These are phyloP conservation scores for Lichina pygmaea DNA, from an alignment of 495 filamentous ascomycete genomes.

Conservation along the genomic window DNA sequence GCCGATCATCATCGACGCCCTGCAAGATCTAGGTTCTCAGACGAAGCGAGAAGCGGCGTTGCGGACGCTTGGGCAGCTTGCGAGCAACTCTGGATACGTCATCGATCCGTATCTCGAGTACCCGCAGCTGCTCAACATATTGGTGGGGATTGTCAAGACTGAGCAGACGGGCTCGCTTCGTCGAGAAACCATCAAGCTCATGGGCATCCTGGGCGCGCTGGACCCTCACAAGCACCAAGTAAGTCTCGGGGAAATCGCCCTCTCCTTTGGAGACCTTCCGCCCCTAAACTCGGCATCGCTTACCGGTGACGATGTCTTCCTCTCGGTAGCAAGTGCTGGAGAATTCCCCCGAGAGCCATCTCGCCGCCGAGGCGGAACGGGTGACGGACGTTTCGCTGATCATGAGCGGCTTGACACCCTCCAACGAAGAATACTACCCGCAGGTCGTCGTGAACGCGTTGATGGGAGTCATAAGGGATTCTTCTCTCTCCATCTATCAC, in stretches of 20 bases:
- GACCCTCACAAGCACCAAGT: slow-evolving; percentile 90
- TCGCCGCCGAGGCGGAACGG: slow-evolving; percentile 31
- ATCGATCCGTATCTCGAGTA: slow-evolving; percentile 92
- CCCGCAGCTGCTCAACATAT: slow-evolving; percentile 67
- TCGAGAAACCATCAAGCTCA: slow-evolving; percentile 82
- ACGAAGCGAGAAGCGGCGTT: slow-evolving; percentile 76
- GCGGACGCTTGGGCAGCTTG: slow-evolving; percentile 70
- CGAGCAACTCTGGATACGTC: slow-evolving; percentile 88
- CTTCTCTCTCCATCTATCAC: slow-evolving; percentile 66
- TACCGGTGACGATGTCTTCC: slow-evolving; percentile 10
- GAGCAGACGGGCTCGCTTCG: slow-evolving; percentile 61
- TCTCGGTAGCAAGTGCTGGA: slow-evolving; percentile 23
- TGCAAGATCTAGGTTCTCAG: slow-evolving; percentile 78
- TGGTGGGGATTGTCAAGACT: slow-evolving; percentile 80
- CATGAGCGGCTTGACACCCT: slow-evolving; percentile 91
- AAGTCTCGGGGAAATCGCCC: slow-evolving; percentile 2
- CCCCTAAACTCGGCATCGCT: not conserved
- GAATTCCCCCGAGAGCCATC: slow-evolving; percentile 31
- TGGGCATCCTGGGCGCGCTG: slow-evolving; percentile 86
- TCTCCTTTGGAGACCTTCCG: not conserved
- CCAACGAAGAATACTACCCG: slow-evolving; percentile 92
- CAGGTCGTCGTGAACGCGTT: slow-evolving; percentile 93
- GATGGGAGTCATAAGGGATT: slow-evolving; percentile 71
- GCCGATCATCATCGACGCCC: slow-evolving; percentile 73
- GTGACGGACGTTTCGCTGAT: slow-evolving; percentile 89